These are phyloP conservation scores for Ophiostoma sp. DNA, from an alignment of 2,329 filamentous ascomycete species.

Conservation along the genomic window DNA sequence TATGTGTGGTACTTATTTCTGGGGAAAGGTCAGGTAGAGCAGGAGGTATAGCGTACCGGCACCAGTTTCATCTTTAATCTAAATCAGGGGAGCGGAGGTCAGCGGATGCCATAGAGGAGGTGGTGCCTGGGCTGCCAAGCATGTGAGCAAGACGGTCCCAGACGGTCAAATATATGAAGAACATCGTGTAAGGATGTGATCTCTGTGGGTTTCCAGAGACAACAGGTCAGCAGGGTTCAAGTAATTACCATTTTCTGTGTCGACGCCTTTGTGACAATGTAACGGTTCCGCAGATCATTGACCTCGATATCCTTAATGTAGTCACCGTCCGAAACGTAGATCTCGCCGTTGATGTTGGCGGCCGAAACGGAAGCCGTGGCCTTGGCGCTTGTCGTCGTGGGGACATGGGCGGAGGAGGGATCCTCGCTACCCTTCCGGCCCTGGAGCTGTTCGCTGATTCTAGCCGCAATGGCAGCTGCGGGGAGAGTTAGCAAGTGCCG, in stretches of 20 bases:
- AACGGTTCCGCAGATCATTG: conserved; percentile 94
- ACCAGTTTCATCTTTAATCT: conserved; percentile 99
- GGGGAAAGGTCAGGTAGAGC: background rate
- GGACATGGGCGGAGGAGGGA: conserved; percentile 53
- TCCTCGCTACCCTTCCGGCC: conserved; percentile 85
- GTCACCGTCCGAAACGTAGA: conserved; percentile 94
- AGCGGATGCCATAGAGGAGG: conserved; percentile 82
- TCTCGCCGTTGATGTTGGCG: conserved; percentile 70
- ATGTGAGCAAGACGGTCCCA: conserved; percentile 59
- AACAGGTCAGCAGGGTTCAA: conserved; percentile 34
- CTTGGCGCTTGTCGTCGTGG: conserved; percentile 41
- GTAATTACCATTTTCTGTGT: conserved; percentile 99
- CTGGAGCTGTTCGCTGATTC: conserved; percentile 77
- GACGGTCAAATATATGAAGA: background rate
- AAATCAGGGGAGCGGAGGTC: conserved; percentile 64
- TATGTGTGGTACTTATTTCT: background rate
- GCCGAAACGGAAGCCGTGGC: conserved; percentile 37
- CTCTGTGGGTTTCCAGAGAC: background rate
- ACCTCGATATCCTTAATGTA: conserved; percentile 99
- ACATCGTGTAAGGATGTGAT: background rate
- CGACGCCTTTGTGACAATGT: conserved; percentile 91
- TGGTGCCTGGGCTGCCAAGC: conserved; percentile 56
- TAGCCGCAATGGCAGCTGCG: conserved; percentile 79
- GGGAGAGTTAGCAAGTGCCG: conserved; percentile 21
- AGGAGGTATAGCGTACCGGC: conserved; percentile 76